These are phyloP conservation scores for Coemansia sp. DNA, from an alignment of 192 early-diverging fungal genomes.

Conservation along the genomic window DNA sequence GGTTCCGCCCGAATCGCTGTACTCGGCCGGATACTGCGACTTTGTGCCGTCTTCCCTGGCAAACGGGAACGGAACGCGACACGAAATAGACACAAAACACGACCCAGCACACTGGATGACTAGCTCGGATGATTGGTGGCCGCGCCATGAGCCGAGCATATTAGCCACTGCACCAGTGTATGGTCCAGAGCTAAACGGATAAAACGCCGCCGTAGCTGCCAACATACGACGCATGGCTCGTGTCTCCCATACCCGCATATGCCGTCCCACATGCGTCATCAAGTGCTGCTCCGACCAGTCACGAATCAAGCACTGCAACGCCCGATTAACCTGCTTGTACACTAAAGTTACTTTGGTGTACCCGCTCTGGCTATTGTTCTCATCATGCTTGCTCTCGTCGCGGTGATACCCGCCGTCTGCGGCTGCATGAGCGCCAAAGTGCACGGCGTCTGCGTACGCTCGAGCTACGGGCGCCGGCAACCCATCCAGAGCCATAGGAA, in stretches of 20 bases:
- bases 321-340: slow-evolving; percentile 43
- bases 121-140: slow-evolving; percentile 39
- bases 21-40: slow-evolving; percentile 31
- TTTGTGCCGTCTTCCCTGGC: slow-evolving; percentile 25
- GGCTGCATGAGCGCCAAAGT: slow-evolving; percentile 41
- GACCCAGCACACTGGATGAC: slow-evolving; percentile 41
- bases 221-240: slow-evolving; percentile 34
- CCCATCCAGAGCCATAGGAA: slow-evolving; percentile 41
- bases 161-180: slow-evolving; percentile 39
- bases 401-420: slow-evolving; percentile 49
- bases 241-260: slow-evolving; percentile 49
- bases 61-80: slow-evolving; percentile 45
- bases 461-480: slow-evolving; percentile 33
- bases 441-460: slow-evolving; percentile 44
- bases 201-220: slow-evolving; percentile 38
- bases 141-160: slow-evolving; percentile 35
- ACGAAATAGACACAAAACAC: slow-evolving; percentile 47
- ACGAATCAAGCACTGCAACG: slow-evolving; percentile 45
- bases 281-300: slow-evolving; percentile 55
- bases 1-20: slow-evolving; percentile 31
- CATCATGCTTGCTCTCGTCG: neutral
- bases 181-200: slow-evolving; percentile 39
- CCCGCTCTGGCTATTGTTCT: slow-evolving; percentile 11
- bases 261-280: slow-evolving; percentile 49
- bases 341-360: slow-evolving; percentile 48